These are phyloP conservation scores for Knoxia roxburghii DNA, from an alignment of 257 asterid species.

Conservation along the genomic window DNA sequence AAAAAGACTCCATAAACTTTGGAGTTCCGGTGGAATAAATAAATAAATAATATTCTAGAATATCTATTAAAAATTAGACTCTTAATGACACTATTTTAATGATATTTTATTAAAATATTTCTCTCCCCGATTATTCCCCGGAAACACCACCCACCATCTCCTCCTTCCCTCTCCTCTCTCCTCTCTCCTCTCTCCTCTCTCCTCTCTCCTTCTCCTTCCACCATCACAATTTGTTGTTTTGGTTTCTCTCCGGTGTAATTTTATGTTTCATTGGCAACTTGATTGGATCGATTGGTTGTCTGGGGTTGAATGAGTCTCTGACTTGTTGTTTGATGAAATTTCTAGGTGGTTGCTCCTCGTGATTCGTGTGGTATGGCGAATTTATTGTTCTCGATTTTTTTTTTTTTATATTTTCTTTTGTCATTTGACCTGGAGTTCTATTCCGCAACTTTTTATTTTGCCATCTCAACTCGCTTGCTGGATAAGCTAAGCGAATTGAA, in stretches of 20 bases:
- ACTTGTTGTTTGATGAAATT: slow-evolving; percentile 1
- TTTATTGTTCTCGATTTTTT: neutral
- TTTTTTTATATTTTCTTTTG: neutral
- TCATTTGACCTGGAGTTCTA: neutral
- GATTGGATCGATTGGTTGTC: slow-evolving; percentile 11
- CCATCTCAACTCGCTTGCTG: neutral
- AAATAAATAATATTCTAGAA: no score
- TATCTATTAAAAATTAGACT: no score
- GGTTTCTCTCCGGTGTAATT: neutral
- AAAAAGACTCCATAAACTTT: no score
- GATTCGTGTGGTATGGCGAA: slow-evolving; percentile 11
- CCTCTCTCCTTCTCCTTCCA: no score
- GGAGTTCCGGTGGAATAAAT: no score
- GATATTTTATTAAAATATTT: no score
- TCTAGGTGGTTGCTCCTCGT: slow-evolving; percentile 1
- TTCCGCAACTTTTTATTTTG: neutral
- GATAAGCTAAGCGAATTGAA: neutral
- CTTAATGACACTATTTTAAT: no score
- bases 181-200: no score
- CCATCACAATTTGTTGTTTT: neutral
- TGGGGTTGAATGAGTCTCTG: slow-evolving; percentile 10
- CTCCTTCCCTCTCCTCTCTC: no score
- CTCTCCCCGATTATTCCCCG: no score
- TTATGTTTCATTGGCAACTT: neutral
- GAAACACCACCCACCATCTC: no score